Base-by-base conservation (phyloP, 345 rosid species). In the Tarenaya hassleriana region DNA sequence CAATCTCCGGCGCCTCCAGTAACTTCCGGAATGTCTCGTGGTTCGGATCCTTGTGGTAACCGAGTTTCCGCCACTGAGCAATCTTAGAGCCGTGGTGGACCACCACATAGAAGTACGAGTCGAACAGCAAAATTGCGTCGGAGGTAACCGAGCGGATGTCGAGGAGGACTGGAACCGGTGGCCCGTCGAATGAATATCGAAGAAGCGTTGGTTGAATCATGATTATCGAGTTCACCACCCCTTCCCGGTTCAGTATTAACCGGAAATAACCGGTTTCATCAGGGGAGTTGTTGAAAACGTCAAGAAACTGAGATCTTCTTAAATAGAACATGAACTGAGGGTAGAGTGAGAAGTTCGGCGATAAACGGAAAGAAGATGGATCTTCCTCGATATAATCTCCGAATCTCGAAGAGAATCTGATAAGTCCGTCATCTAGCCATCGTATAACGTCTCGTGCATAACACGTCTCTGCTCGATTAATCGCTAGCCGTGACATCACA, bases 301-400 rank as follows among this genome's bases (percentile, higher is more conserved):
- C 91, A n/a, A 92, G 77, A 58, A 92, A 92, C 69, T 92, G 97
- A 48, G 98, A 92, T 77, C 98, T 83, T 56, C 98, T 70, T 55
- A 92, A 70, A 65, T 92, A 78, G 68, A 72, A 92, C 96, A 92
- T 88, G 74, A 92, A 92, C 75, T 88, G 98, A 4, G 98, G 98
- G 33, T 76, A 92, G 29, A 92, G 86, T 9, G 98, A 85, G 74
- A 92, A 88, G 69, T 81, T 88, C 0, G 96, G 70, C 27, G 97
- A 77, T 45, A 92, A 62, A 52, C 94, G 79, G 66, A 85, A 92
- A 42, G 98, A 83, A 16, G 91, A 83, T n/a, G 97, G 88, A 72
- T 83, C 94, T 77, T 92, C 98, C 56, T 58, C 78, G 10, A 85
- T 66, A 41, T 85, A 92, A 69, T 92, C 98, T 24, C 98, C 98